Evolutionary conservation across 73 alveolate genomes (phyloP).

Genomic region (Paramecium caudatum): DNA sequence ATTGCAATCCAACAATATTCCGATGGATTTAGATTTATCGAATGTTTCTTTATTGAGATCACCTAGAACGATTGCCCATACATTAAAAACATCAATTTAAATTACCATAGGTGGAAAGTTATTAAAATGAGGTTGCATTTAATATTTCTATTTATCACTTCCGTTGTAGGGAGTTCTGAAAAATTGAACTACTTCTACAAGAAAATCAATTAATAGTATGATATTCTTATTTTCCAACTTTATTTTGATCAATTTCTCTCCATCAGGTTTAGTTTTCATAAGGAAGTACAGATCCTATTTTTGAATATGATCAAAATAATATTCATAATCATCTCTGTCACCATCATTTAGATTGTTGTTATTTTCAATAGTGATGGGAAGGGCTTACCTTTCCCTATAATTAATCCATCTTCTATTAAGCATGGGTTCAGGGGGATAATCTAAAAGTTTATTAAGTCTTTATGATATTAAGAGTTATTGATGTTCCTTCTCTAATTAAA

Average conservation of each 20-base stretch:
- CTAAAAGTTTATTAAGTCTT: neutral
- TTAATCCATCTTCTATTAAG: constrained; percentile 26
- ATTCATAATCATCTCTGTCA: constrained; percentile 4
- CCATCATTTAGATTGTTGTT: neutral
- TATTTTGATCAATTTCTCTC: constrained; percentile 73
- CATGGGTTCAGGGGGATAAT: constrained; percentile 59
- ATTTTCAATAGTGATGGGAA: constrained; percentile 23
- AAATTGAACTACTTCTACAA: constrained; percentile 61
- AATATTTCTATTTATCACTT: constrained; percentile 54
- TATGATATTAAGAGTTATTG: neutral
- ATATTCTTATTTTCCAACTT: constrained; percentile 70
- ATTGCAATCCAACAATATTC: constrained; percentile 54
- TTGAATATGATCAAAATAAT: neutral
- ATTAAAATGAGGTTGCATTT: constrained; percentile 64
- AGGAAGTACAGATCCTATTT: constrained; percentile 50
- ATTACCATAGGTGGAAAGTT: constrained; percentile 74
- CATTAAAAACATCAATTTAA: constrained; percentile 61
- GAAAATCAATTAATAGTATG: constrained; percentile 55
- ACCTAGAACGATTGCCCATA: constrained; percentile 48
- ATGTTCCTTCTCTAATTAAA: neutral
- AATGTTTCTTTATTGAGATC: constrained; percentile 12
- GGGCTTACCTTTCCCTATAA: constrained; percentile 15
- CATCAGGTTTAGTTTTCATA: constrained; percentile 74
- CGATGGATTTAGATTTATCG: constrained; percentile 23
- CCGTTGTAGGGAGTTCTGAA: constrained; percentile 75